A percentile compares a stretch with the other conserved stretches of the same genome.
phyloP scores from a whole-genome alignment of 2,329 filamentous ascomycete species.

The Ophiostoma sp. region DNA sequence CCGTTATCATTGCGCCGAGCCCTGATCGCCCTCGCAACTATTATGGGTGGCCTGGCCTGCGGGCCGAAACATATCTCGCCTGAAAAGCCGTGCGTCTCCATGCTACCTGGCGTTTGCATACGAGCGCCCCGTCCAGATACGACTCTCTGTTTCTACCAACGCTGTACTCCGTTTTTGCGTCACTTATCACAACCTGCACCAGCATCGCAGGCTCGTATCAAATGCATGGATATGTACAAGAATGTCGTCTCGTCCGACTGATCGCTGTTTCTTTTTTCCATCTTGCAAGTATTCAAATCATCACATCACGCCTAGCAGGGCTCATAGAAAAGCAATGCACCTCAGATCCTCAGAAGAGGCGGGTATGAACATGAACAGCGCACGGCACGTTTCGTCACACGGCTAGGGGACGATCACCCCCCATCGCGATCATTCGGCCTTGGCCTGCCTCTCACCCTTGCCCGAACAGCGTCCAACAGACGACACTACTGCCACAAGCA shows the following conservation, averaged over 20 bases:
- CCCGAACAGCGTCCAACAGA: not conserved
- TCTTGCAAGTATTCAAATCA: not conserved
- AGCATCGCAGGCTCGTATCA: not conserved
- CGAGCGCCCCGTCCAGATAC: not conserved
- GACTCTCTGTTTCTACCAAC: conserved; percentile 1
- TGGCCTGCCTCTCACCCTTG: not conserved
- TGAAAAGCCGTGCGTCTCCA: conserved; percentile 3
- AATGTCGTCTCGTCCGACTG: not conserved
- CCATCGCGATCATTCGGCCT: not conserved
- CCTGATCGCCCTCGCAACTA: not conserved
- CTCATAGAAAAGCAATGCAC: not conserved
- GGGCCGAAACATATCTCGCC: conserved; percentile 8
- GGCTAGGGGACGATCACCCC: not conserved
- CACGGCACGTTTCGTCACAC: not conserved
- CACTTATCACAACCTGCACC: conserved; percentile 1
- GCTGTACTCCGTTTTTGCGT: not conserved
- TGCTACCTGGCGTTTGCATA: not conserved
- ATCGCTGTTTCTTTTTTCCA: not conserved
- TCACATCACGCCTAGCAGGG: no score
- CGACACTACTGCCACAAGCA: not conserved
- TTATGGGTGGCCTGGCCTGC: conserved; percentile 9
- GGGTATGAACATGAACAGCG: not conserved
- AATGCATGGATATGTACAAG: not conserved
- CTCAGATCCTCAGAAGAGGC: not conserved
- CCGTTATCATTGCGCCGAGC: no score